phyloP scores from a whole-genome alignment of 2,329 filamentous ascomycete species.

The Harringtonia lauricola region DNA sequence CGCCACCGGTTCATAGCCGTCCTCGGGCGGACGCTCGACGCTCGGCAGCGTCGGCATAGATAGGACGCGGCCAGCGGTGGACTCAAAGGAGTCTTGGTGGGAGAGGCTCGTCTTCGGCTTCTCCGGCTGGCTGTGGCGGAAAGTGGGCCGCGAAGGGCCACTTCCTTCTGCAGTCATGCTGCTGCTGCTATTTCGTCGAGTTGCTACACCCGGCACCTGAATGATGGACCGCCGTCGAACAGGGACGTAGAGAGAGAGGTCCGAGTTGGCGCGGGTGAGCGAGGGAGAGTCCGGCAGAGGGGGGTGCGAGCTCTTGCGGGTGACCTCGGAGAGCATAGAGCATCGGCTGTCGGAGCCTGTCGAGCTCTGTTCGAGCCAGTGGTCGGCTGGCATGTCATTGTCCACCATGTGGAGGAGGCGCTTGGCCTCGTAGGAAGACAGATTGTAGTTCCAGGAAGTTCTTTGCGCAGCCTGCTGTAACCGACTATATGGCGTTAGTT shows the following conservation, averaged over 20 bases:
- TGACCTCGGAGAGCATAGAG: conserved; percentile 20
- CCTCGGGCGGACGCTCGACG: conserved; percentile 4
- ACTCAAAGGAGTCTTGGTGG: conserved; percentile 27
- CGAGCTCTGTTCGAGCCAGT: conserved; percentile 21
- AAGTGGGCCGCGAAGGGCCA: conserved; percentile 18
- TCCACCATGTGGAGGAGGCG: conserved; percentile 29
- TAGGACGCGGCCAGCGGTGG: conserved; percentile 18
- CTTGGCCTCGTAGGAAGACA: conserved; percentile 33
- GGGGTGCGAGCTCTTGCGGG: conserved; percentile 26
- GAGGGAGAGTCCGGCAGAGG: conserved; percentile 15
- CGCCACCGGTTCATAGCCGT: conserved; percentile 14
- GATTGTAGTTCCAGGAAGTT: conserved; percentile 30
- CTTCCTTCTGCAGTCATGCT: conserved; percentile 13
- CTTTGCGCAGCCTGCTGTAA: conserved; percentile 20
- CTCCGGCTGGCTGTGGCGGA: conserved; percentile 26
- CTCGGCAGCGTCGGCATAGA: conserved; percentile 4
- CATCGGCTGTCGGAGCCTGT: conserved; percentile 23
- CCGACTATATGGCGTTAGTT: conserved; percentile 16
- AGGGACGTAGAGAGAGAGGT: conserved; percentile 34
- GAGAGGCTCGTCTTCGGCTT: conserved; percentile 28
- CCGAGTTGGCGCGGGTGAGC: conserved; percentile 32
- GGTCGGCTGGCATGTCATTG: conserved; percentile 19
- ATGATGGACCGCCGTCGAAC: conserved; percentile 36
- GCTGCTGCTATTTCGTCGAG: conserved; percentile 20
- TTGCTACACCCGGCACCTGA: conserved; percentile 38